phyloP scores from a whole-genome alignment of 176 grass and related monocot genomes.

The Tillandsia leiboldiana region DNA sequence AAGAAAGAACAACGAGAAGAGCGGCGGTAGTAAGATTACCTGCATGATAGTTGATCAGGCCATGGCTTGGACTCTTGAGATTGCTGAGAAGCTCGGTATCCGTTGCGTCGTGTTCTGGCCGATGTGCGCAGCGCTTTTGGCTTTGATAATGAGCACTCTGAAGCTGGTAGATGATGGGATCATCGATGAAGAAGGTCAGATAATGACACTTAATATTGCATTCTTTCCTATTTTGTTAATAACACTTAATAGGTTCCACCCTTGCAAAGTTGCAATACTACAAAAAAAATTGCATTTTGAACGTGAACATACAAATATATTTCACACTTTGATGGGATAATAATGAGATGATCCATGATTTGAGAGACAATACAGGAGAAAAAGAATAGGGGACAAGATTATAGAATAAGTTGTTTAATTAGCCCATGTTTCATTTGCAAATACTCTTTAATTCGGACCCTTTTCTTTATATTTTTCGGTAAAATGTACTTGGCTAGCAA shows the following conservation, averaged over 20 bases:
- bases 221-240: too few relatives aligned
- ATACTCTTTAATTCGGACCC: neutral
- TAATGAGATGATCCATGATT: neutral
- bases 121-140: conserved; percentile 23
- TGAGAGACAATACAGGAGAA: neutral
- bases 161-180: conserved; percentile 36
- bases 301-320: neutral
- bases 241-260: too few relatives aligned
- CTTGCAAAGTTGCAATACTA: too few relatives aligned
- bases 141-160: conserved; percentile 43
- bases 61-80: conserved; percentile 59
- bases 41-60: conserved; percentile 50
- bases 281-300: neutral
- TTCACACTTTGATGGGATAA: neutral
- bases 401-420: neutral
- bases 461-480: too few relatives aligned
- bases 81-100: conserved; percentile 38
- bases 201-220: neutral
- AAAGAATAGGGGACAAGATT: neutral
- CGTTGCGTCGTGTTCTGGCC: conserved; percentile 36
- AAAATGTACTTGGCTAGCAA: neutral
- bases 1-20: conserved; percentile 10
- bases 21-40: conserved; percentile 7
- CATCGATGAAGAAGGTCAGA: conserved; percentile 45
- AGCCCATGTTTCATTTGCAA: neutral